Base-by-base conservation (phyloP, 225 moss, liverwort and hornwort species). In the Polytrichum commune region DNA sequence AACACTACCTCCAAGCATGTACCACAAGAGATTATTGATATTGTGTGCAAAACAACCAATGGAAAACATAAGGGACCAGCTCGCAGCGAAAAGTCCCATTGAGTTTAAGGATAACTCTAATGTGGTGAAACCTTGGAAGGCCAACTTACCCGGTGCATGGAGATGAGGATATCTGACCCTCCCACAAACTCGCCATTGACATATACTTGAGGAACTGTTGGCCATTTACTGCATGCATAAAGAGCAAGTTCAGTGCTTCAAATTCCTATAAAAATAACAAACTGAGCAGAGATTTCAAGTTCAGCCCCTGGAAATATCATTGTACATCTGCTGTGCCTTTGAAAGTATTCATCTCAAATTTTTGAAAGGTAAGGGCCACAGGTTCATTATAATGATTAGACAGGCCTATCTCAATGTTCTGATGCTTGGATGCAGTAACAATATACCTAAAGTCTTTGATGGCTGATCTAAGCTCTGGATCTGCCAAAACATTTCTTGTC, bases 101-200 rank as follows among this genome's bases (percentile, higher is more conserved):
- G 3, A 54, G 2, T 5, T 53, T 4, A 68, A 5, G 18, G 23
- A 18, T 6, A 16, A 13, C 19, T 19, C 20, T 9, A 20, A 6
- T 13, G 22, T 5, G 24, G 18, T 18, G 18, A 63, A 63, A 18
- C 5, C 18, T 28, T 9, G 18, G 18, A 1, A 28, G 29, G 76
- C 18, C 26, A 33, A 64, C 38, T 55, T 73, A 92, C 96, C 75
- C 88, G 81, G 70, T 93, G 96, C 93, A 93, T 93, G 56, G 90
- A 90, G 73, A 92, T 79, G 67, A 96, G 87, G 70, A 96, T 92
- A 20, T 96, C 96, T 3, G 93, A 96, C 53, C 96, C 96, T 78
- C 96, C 96, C 56, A 93, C 67, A 81, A 96, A 93, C 76, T 93
- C 96, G 75, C 96, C 96, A 72, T 96, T 85, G 8, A 93, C 84